Evolutionary conservation across 352 stramenopile genomes (phyloP).

Genomic region (Phytophthora gonapodyides): DNA sequence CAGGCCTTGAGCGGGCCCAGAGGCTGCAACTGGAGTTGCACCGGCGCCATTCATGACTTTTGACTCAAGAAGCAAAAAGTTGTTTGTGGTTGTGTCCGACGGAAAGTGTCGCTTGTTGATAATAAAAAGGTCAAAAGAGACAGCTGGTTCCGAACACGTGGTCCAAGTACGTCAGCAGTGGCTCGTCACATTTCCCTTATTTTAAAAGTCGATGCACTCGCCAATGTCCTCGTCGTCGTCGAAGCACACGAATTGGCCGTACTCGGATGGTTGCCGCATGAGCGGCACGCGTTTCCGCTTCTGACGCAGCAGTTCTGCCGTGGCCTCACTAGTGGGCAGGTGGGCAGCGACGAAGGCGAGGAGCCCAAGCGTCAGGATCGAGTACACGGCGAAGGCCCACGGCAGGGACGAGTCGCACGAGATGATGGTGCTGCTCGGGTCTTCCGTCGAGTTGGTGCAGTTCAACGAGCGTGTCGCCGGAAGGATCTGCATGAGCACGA

Average conservation of each 20-base stretch:
- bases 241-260: slow-evolving; percentile 78
- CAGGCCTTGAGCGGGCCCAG: not conserved
- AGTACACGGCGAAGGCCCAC: slow-evolving; percentile 67
- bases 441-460: slow-evolving; percentile 29
- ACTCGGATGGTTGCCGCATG: slow-evolving; percentile 66
- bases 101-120: not conserved
- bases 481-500: slow-evolving; percentile 53
- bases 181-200: slow-evolving; percentile 19
- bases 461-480: slow-evolving; percentile 46
- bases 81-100: not conserved
- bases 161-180: not conserved
- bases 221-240: slow-evolving; percentile 59
- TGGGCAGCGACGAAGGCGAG: slow-evolving; percentile 35
- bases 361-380: slow-evolving; percentile 38
- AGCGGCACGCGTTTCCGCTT: slow-evolving; percentile 50
- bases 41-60: slow-evolving; percentile 20
- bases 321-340: slow-evolving; percentile 41
- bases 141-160: slow-evolving; percentile 6
- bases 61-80: too few species aligned
- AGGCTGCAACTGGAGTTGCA: not conserved
- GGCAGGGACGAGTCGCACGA: slow-evolving; percentile 60
- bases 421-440: slow-evolving; percentile 17
- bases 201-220: slow-evolving; percentile 30
- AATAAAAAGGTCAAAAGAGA: slow-evolving; percentile 6
- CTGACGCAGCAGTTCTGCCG: slow-evolving; percentile 39